Percentiles rank a stretch among this genome's conserved stretches.
Conservation (phyloP, 495 filamentous ascomycete species). For the Halenospora varia region DNA sequence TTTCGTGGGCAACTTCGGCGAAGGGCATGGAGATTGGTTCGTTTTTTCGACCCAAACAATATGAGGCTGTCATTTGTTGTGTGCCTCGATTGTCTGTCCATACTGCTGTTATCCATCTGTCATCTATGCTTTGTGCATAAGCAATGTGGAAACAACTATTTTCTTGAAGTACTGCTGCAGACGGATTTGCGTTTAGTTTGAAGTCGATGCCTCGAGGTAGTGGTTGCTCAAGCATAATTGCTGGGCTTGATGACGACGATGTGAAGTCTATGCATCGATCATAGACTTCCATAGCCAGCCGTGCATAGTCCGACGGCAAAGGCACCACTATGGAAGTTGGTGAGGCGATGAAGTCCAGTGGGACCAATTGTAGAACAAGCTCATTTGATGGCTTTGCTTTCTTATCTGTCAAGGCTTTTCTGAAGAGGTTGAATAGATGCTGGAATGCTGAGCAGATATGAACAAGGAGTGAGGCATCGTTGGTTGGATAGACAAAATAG, state of each 20-base stretch:
- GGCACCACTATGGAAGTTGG: conserved; percentile 62
- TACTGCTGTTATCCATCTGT: conserved; percentile 83
- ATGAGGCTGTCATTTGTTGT: conserved; percentile 73
- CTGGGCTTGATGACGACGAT: conserved; percentile 54
- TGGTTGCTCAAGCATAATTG: conserved; percentile 70
- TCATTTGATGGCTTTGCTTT: conserved; percentile 54
- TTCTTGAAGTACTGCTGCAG: conserved; percentile 73
- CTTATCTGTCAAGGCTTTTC: conserved; percentile 45
- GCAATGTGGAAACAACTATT: conserved; percentile 83
- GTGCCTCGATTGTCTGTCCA: conserved; percentile 86
- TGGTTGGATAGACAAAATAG: conserved; percentile 80
- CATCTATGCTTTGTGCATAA: conserved; percentile 75
- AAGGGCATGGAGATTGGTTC: conserved; percentile 51
- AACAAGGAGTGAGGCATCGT: conserved; percentile 58
- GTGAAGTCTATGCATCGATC: conserved; percentile 67
- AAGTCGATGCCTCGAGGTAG: conserved; percentile 75
- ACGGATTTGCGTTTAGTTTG: conserved; percentile 62
- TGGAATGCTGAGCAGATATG: conserved; percentile 78
- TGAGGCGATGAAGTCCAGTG: conserved; percentile 65
- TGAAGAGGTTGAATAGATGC: conserved; percentile 67
- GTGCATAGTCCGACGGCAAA: conserved; percentile 59
- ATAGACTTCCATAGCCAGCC: conserved; percentile 80
- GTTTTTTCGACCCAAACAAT: conserved; percentile 67
- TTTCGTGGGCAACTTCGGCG: conserved; percentile 65
- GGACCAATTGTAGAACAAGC: conserved; percentile 78